A percentile compares a stretch with the other conserved stretches of the same genome.
phyloP scores from a whole-genome alignment of 1,139 yeast genomes.

The Arxiozyma telluris region DNA sequence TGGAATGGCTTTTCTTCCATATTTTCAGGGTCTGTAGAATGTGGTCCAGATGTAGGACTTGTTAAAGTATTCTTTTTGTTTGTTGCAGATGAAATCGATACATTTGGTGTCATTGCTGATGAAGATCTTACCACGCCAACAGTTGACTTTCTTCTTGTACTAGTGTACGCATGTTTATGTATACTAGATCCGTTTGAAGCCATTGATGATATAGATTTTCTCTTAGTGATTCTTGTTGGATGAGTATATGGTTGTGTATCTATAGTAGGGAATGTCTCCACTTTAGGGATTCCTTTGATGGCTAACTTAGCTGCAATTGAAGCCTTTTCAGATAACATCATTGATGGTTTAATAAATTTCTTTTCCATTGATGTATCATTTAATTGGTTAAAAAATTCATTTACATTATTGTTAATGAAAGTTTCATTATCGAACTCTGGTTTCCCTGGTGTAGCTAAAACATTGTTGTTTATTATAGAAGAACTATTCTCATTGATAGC shows the following conservation, averaged over 20 bases:
- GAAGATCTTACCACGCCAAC: constrained; percentile 7
- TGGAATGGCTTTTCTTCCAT: constrained; percentile 31
- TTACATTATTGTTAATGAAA: neutral
- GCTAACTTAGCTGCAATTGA: constrained; percentile 18
- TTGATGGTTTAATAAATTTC: constrained; percentile 23
- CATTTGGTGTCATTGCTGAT: constrained; percentile 1
- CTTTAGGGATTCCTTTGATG: constrained; percentile 13
- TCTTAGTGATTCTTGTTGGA: constrained; percentile 8
- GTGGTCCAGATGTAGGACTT: neutral
- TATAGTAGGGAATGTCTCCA: constrained; percentile 9
- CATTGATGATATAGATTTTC: constrained; percentile 7
- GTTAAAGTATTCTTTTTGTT: neutral
- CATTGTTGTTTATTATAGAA: neutral
- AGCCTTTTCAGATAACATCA: constrained; percentile 20
- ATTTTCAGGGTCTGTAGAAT: neutral
- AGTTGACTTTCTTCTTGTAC: constrained; percentile 8
- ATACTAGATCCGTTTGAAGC: constrained; percentile 1
- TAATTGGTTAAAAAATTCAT: constrained; percentile 1
- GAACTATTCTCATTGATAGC: neutral
- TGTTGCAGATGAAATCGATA: neutral
- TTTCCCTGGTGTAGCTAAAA: neutral
- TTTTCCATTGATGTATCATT: constrained; percentile 7
- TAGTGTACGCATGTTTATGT: neutral
- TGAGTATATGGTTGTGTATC: constrained; percentile 9
- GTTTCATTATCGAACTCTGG: neutral